Conservation (phyloP, 352 stramenopile species). For the Phytophthora cactorum region DNA sequence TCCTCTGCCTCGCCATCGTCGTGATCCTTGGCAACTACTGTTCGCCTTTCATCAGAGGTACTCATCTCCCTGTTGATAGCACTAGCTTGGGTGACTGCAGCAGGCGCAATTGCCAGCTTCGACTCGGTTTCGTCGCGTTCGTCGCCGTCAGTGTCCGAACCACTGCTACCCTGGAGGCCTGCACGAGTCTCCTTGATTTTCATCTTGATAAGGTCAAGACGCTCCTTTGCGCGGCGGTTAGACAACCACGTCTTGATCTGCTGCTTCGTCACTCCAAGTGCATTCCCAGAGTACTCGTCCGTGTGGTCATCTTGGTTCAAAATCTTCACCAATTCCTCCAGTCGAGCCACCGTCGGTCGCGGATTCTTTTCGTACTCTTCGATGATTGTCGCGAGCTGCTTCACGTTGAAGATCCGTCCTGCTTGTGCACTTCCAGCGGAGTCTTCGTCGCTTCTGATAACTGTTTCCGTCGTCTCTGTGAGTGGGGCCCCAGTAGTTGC, state of each 20-base stretch:
- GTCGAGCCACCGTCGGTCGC: slow-evolving; percentile 57
- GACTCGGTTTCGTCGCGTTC: slow-evolving; percentile 33
- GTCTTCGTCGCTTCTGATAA: slow-evolving; percentile 32
- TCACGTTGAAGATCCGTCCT: slow-evolving; percentile 85
- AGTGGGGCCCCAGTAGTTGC: not conserved
- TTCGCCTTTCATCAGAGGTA: slow-evolving; percentile 8
- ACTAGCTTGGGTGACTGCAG: slow-evolving; percentile 17
- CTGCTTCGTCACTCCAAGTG: slow-evolving; percentile 67
- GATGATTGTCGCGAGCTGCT: slow-evolving; percentile 85
- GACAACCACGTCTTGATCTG: slow-evolving; percentile 90
- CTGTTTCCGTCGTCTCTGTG: slow-evolving; percentile 19
- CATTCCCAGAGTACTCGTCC: slow-evolving; percentile 56
- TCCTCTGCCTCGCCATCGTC: slow-evolving; percentile 44
- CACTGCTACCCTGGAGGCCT: slow-evolving; percentile 24
- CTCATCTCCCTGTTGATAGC: slow-evolving; percentile 7
- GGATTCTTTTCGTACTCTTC: slow-evolving; percentile 89
- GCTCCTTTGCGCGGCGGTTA: slow-evolving; percentile 81
- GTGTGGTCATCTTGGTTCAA: slow-evolving; percentile 78
- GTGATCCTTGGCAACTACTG: slow-evolving; percentile 34
- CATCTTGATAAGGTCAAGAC: slow-evolving; percentile 82
- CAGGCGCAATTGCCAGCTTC: slow-evolving; percentile 17
- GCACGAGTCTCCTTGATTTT: slow-evolving; percentile 60
- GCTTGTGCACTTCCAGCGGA: slow-evolving; percentile 40
- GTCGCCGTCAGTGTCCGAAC: slow-evolving; percentile 53
- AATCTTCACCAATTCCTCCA: slow-evolving; percentile 75